Percentiles rank a stretch among this genome's conserved stretches.
These are phyloP conservation scores for Collybia sp. DNA, from an alignment of 768 basidiomycete species.

Conservation along the genomic window DNA sequence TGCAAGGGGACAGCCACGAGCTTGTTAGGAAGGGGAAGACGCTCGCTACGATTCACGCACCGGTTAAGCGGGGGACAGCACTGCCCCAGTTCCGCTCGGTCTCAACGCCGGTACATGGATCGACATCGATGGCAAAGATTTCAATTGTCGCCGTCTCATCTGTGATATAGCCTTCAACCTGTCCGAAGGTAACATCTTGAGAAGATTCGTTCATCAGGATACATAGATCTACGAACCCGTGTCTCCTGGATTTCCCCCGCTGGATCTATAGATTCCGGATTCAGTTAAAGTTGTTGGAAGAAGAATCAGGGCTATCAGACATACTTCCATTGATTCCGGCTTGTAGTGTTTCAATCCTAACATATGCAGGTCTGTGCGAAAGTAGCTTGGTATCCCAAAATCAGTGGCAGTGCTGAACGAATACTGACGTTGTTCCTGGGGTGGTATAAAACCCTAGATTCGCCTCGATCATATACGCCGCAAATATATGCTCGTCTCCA, in stretches of 20 bases:
- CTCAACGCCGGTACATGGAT: slow-evolving; percentile 14
- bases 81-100: slow-evolving; percentile 9
- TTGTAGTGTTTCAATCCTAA: slow-evolving; percentile 7
- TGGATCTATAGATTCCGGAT: slow-evolving; percentile 1
- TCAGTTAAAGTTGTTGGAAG: too few species aligned
- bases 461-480: slow-evolving; percentile 10
- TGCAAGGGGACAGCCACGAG: not conserved
- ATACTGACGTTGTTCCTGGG: slow-evolving; percentile 10
- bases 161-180: slow-evolving; percentile 12
- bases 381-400: not conserved
- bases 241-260: slow-evolving; percentile 13
- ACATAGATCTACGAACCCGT: slow-evolving; percentile 3
- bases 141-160: slow-evolving; percentile 9
- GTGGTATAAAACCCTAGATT: slow-evolving; percentile 14
- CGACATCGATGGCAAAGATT: slow-evolving; percentile 14
- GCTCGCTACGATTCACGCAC: too few species aligned
- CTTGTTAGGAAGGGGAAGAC: too few species aligned
- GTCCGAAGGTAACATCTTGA: not conserved
- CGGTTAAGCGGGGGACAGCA: slow-evolving; percentile 6
- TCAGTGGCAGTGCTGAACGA: not conserved
- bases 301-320: too few species aligned
- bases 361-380: slow-evolving; percentile 8
- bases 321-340: slow-evolving; percentile 9
- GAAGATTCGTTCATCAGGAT: not conserved
- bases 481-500: slow-evolving; percentile 6